Conservation (phyloP, 805 yeast genomes). For the Metschnikowia peoriensis region DNA sequence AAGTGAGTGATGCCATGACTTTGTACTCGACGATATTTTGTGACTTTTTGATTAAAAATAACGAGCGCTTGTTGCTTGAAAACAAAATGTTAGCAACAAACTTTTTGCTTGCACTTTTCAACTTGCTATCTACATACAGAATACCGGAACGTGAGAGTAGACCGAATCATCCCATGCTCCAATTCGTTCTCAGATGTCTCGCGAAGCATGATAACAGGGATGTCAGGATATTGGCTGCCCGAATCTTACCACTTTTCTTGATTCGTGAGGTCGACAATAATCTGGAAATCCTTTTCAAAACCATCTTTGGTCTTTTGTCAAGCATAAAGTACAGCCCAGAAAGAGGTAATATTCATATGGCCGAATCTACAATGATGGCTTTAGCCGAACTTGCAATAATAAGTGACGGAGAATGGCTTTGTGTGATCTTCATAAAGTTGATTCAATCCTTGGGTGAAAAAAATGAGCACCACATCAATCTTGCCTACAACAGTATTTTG, state of each 20-base stretch:
- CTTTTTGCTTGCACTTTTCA: slow-evolving; percentile 46
- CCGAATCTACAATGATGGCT: slow-evolving; percentile 57
- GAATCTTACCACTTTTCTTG: slow-evolving; percentile 54
- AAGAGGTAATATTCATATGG: slow-evolving; percentile 37
- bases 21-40: slow-evolving; percentile 27
- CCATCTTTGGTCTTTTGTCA: slow-evolving; percentile 43
- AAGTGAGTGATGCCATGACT: slow-evolving; percentile 20
- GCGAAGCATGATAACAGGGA: slow-evolving; percentile 47
- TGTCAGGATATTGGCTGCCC: slow-evolving; percentile 50
- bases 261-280: slow-evolving; percentile 32
- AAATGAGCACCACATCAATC: slow-evolving; percentile 63
- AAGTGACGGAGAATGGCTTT: slow-evolving; percentile 64
- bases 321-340: slow-evolving; percentile 34
- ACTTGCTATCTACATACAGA: slow-evolving; percentile 51
- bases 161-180: slow-evolving; percentile 30
- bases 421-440: slow-evolving; percentile 61
- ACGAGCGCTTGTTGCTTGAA: slow-evolving; percentile 8
- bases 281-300: slow-evolving; percentile 44
- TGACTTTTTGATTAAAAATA: slow-evolving; percentile 16
- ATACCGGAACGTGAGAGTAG: slow-evolving; percentile 39
- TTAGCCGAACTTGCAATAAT: slow-evolving; percentile 66
- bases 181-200: slow-evolving; percentile 41
- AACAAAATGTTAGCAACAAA: slow-evolving; percentile 37
- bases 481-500: slow-evolving; percentile 64
- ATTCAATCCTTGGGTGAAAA: slow-evolving; percentile 63